These are phyloP conservation scores for Mycotypha africana DNA, from an alignment of 371 early-diverging fungal genomes.

Conservation along the genomic window DNA sequence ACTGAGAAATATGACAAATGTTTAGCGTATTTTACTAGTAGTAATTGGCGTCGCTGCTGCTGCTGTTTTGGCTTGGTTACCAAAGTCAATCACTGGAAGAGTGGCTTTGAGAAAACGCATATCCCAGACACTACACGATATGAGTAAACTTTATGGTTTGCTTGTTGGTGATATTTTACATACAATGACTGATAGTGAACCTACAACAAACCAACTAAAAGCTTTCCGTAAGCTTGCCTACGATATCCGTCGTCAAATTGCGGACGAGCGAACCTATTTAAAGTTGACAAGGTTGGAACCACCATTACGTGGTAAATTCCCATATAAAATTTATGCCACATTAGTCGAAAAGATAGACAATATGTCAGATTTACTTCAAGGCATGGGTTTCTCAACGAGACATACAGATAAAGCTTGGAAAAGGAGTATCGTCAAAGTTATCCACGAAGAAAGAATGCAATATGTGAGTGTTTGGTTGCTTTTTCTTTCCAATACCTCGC, in stretches of 20 bases:
- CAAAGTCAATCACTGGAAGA: conserved; percentile 31
- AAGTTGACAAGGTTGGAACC: conserved; percentile 30
- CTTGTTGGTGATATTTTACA: conserved; percentile 14
- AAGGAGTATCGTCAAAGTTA: conserved; percentile 14
- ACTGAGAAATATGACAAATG: background rate
- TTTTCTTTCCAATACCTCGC: background rate
- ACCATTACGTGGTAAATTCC: conserved; percentile 39
- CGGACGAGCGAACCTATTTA: conserved; percentile 30
- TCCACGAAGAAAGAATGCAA: conserved; percentile 23
- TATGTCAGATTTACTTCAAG: conserved; percentile 33
- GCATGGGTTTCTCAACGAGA: conserved; percentile 27
- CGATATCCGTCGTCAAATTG: conserved; percentile 35
- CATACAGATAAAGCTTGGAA: conserved; percentile 19
- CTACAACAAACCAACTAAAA: conserved; percentile 21
- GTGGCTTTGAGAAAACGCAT: conserved; percentile 40
- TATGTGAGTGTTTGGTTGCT: conserved; percentile 24
- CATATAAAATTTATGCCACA: conserved; percentile 18
- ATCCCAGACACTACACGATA: conserved; percentile 33
- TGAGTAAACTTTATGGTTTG: conserved; percentile 32
- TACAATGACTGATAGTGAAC: conserved; percentile 2
- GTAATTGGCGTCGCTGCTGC: conserved; percentile 34
- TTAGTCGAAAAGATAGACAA: conserved; percentile 37
- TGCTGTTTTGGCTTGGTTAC: conserved; percentile 29
- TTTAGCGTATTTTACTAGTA: conserved; percentile 34
- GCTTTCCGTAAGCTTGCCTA: conserved; percentile 27